phyloP scores from a whole-genome alignment of 148 eudicot genomes.

The Pouteria glomerata region DNA sequence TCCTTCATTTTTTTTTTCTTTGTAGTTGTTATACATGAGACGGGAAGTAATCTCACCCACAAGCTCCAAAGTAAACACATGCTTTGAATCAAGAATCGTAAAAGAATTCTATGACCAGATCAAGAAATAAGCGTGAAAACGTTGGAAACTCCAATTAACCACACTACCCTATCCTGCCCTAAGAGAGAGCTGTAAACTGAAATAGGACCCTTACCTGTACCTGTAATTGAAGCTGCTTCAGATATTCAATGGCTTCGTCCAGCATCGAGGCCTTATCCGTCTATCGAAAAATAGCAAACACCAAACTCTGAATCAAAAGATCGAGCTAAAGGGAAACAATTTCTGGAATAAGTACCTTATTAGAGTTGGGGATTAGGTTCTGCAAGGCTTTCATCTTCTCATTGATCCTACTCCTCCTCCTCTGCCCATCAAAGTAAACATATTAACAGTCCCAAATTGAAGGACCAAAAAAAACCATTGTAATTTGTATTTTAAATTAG shows the following conservation, averaged over 20 bases:
- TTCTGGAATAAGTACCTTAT: slow-evolving; percentile 42
- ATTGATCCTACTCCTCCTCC: slow-evolving; percentile 79
- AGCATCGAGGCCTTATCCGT: slow-evolving; percentile 95
- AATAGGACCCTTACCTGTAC: slow-evolving; percentile 57
- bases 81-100: too few relatives aligned
- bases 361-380: slow-evolving; percentile 80
- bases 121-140: too few relatives aligned
- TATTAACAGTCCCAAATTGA: neutral
- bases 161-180: neutral
- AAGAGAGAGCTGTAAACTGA: too few relatives aligned
- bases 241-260: slow-evolving; percentile 89
- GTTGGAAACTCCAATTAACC: neutral
- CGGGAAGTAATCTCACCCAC: too few relatives aligned
- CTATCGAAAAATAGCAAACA: slow-evolving; percentile 27
- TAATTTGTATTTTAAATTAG: neutral
- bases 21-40: too few relatives aligned
- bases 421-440: slow-evolving; percentile 38
- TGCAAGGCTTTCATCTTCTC: slow-evolving; percentile 85
- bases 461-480: too few relatives aligned
- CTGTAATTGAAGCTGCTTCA: slow-evolving; percentile 82
- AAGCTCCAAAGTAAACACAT: too few relatives aligned
- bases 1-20: too few relatives aligned
- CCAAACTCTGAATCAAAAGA: neutral
- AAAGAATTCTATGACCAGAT: too few relatives aligned
- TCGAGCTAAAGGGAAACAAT: neutral